A percentile compares a stretch with the other conserved stretches of the same genome.
Conservation (phyloP, 2,329 filamentous ascomycete genomes). For the Diaporthe sp. region DNA sequence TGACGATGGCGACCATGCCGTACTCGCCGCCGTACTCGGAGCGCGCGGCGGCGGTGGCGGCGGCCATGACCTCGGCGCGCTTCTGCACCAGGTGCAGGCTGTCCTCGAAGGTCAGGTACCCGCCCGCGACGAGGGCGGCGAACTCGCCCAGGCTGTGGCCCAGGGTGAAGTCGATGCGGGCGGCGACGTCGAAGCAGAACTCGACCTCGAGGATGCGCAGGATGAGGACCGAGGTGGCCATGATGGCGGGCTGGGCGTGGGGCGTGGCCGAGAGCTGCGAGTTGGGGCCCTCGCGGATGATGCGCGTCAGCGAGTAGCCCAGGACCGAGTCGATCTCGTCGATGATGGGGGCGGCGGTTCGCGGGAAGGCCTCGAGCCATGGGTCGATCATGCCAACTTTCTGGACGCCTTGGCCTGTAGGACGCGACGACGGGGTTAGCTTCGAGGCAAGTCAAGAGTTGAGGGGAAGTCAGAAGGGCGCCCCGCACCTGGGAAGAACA, state of each 20-base stretch:
- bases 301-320: slow-evolving; percentile 79
- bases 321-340: slow-evolving; percentile 88
- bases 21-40: slow-evolving; percentile 82
- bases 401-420: slow-evolving; percentile 86
- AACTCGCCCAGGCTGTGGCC: slow-evolving; percentile 96
- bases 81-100: slow-evolving; percentile 82
- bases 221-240: slow-evolving; percentile 93
- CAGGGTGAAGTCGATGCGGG: slow-evolving; percentile 84
- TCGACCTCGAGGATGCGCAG: slow-evolving; percentile 88
- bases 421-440: slow-evolving; percentile 10
- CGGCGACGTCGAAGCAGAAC: slow-evolving; percentile 80
- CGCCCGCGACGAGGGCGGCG: slow-evolving; percentile 87
- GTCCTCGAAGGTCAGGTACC: slow-evolving; percentile 83
- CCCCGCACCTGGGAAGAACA: slow-evolving; percentile 70
- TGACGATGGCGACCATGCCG: slow-evolving; percentile 94
- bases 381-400: slow-evolving; percentile 88
- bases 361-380: slow-evolving; percentile 89
- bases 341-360: slow-evolving; percentile 80
- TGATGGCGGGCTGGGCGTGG: slow-evolving; percentile 94
- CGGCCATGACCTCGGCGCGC: slow-evolving; percentile 86
- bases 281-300: slow-evolving; percentile 86
- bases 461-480: neutral
- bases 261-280: slow-evolving; percentile 83
- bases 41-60: slow-evolving; percentile 77
- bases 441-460: neutral